phyloP scores from a whole-genome alignment of 2,329 filamentous ascomycete species.

The Ophidiomyces ophidiicola region DNA sequence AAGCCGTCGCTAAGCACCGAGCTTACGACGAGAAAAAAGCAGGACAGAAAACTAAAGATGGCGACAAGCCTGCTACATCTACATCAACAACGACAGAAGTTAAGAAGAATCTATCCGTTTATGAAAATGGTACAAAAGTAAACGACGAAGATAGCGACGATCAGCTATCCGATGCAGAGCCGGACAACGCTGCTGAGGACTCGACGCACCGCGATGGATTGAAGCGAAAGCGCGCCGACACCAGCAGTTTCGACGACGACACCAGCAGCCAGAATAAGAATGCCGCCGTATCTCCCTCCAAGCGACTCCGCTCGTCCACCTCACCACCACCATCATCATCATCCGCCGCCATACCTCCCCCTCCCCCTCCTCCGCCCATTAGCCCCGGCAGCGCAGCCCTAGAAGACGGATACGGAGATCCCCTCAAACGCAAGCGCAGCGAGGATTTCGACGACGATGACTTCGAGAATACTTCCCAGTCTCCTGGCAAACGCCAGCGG shows the following conservation, averaged over 20 bases:
- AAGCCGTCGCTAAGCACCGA: conserved; percentile 64
- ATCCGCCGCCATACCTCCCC: conserved; percentile 24
- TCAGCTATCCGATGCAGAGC: conserved; percentile 32
- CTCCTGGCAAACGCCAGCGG: conserved; percentile 17
- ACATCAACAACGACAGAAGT: neutral
- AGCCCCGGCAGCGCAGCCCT: conserved; percentile 15
- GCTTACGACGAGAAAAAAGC: conserved; percentile 55
- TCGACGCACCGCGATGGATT: conserved; percentile 34
- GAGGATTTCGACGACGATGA: conserved; percentile 17
- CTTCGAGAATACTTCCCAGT: conserved; percentile 14
- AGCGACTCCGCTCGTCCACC: conserved; percentile 42
- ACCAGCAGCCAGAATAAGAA: conserved; percentile 24
- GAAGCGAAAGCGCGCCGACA: conserved; percentile 54
- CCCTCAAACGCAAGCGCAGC: conserved; percentile 17
- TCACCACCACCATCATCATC: conserved; percentile 23
- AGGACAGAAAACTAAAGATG: conserved; percentile 29
- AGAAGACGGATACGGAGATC: conserved; percentile 10
- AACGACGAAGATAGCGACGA: conserved; percentile 21
- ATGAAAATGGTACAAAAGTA: neutral
- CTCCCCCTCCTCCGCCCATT: conserved; percentile 22
- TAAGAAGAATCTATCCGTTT: conserved; percentile 11
- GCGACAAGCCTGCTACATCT: conserved; percentile 10
- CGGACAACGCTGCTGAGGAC: conserved; percentile 29
- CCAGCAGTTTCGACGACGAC: conserved; percentile 23
- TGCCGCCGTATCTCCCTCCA: conserved; percentile 40